A percentile compares a stretch with the other conserved stretches of the same genome.
phyloP scores from a whole-genome alignment of 192 early-diverging fungal species.

The Nowakowskiella sp. region DNA sequence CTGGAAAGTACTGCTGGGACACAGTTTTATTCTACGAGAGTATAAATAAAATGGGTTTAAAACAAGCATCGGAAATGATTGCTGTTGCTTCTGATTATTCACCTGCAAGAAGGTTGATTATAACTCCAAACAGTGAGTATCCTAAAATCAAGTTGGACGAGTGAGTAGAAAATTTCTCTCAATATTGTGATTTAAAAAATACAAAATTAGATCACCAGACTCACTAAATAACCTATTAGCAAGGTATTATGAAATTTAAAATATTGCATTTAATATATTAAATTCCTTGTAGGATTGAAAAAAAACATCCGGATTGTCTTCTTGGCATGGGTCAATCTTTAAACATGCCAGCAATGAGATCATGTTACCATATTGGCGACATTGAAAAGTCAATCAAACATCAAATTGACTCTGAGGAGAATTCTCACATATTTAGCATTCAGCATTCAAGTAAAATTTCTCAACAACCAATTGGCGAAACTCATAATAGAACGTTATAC shows the following conservation, averaged over 20 bases:
- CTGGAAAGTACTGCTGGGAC: slow-evolving; percentile 80
- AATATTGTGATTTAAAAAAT: no score
- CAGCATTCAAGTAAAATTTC: background rate
- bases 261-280: background rate
- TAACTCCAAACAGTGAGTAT: no score
- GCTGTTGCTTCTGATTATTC: no score
- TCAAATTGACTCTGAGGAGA: slow-evolving; percentile 1
- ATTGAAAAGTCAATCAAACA: slow-evolving; percentile 26
- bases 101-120: no score
- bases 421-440: background rate
- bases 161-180: no score
- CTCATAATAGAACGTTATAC: no score
- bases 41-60: slow-evolving; percentile 24
- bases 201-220: no score
- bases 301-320: slow-evolving; percentile 53
- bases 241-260: no score
- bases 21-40: slow-evolving; percentile 58
- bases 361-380: slow-evolving; percentile 29
- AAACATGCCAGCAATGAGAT: slow-evolving; percentile 26
- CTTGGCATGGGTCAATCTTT: slow-evolving; percentile 20
- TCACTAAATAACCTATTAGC: no score
- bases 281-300: slow-evolving; percentile 43
- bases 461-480: no score
- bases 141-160: no score
- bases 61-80: slow-evolving; percentile 2